phyloP scores from a whole-genome alignment of 306 rosid species.

The Dalbergia cochinchinensis region DNA sequence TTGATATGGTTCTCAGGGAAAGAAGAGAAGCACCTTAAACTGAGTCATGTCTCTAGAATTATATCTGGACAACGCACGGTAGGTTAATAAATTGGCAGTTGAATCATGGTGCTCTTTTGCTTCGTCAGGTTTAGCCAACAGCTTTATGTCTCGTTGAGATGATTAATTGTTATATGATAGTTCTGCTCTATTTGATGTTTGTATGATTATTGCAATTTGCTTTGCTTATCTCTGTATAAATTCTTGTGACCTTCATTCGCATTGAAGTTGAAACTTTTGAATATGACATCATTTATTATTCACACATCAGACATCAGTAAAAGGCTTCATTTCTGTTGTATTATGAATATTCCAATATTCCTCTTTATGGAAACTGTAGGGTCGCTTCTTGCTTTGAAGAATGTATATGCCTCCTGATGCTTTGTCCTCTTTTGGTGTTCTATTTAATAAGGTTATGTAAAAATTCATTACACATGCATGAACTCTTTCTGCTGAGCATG shows the following conservation, averaged over 20 bases:
- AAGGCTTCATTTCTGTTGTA: conserved; percentile 38
- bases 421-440: conserved; percentile 37
- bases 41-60: conserved; percentile 92
- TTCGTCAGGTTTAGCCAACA: conserved; percentile 38
- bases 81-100: conserved; percentile 51
- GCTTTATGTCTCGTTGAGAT: conserved; percentile 27
- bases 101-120: conserved; percentile 40
- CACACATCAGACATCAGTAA: not conserved
- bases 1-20: conserved; percentile 98
- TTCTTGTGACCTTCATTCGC: conserved; percentile 34
- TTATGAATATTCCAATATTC: conserved; percentile 41
- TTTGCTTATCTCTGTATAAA: conserved; percentile 32
- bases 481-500: conserved; percentile 28
- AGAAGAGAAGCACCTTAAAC: conserved; percentile 95
- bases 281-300: conserved; percentile 28
- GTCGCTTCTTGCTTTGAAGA: conserved; percentile 30
- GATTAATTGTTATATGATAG: conserved; percentile 16
- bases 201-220: conserved; percentile 32
- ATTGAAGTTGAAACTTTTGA: not conserved
- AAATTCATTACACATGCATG: conserved; percentile 32
- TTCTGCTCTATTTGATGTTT: conserved; percentile 41
- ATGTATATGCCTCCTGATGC: conserved; percentile 31
- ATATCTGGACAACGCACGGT: conserved; percentile 99
- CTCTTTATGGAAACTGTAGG: conserved; percentile 45
- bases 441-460: conserved; percentile 30